These are phyloP conservation scores for Coemansia umbellata DNA, from an alignment of 192 early-diverging fungal species.

Conservation along the genomic window DNA sequence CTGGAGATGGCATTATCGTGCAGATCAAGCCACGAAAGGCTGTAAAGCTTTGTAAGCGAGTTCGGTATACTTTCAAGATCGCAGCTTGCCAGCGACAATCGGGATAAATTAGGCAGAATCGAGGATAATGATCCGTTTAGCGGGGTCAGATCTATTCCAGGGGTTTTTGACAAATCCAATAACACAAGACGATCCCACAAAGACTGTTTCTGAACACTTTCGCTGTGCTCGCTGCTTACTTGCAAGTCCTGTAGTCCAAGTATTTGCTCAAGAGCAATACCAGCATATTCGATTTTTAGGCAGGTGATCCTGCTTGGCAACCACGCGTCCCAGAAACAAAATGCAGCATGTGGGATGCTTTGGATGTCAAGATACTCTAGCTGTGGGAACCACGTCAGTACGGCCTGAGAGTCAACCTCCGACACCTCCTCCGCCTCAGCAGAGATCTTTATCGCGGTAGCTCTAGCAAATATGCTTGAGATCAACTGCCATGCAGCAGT, in stretches of 20 bases:
- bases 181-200: constrained; percentile 31
- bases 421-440: constrained; percentile 45
- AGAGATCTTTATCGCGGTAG: constrained; percentile 38
- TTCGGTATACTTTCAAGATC: constrained; percentile 33
- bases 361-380: constrained; percentile 42
- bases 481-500: constrained; percentile 41
- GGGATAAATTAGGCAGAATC: constrained; percentile 15
- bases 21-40: constrained; percentile 40
- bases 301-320: constrained; percentile 10
- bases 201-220: not conserved
- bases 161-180: constrained; percentile 36
- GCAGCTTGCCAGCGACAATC: constrained; percentile 40
- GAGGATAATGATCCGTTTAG: constrained; percentile 12
- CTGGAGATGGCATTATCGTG: constrained; percentile 25
- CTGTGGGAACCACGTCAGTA: constrained; percentile 50
- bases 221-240: not conserved
- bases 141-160: constrained; percentile 24
- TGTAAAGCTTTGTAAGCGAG: constrained; percentile 21
- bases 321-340: constrained; percentile 42
- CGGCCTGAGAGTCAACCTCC: constrained; percentile 33
- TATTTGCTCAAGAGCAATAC: constrained; percentile 14
- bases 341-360: constrained; percentile 31
- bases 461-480: constrained; percentile 36
- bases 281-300: constrained; percentile 31
- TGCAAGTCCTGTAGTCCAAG: no score